These are phyloP conservation scores for Sicyos baderoa DNA, from an alignment of 306 rosid species.

Conservation along the genomic window DNA sequence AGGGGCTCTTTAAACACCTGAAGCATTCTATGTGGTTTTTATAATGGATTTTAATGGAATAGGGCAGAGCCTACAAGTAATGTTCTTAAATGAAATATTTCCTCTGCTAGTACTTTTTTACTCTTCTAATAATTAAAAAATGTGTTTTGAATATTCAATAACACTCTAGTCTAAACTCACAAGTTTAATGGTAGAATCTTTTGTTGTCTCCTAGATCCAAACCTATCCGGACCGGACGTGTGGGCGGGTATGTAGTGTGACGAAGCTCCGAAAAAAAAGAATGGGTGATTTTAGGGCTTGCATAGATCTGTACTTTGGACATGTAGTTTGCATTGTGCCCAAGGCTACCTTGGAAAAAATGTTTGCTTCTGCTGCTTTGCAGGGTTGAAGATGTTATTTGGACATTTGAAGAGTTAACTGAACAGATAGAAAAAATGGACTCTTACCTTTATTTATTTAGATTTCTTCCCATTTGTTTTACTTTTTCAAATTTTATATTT, in stretches of 20 bases:
- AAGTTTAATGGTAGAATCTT: no score
- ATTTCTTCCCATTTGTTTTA: neutral
- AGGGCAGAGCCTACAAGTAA: constrained; percentile 5
- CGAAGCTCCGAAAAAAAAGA: no score
- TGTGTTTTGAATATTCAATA: neutral
- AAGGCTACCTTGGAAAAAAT: neutral
- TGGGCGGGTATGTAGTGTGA: no score
- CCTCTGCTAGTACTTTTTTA: neutral
- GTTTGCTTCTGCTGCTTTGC: neutral
- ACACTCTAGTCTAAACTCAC: neutral
- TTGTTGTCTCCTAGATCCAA: no score
- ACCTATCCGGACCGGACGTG: no score
- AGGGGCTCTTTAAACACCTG: neutral
- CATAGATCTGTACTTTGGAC: neutral
- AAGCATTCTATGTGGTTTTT: constrained; percentile 21
- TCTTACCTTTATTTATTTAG: neutral
- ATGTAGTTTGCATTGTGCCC: constrained; percentile 5
- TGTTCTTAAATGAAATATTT: neutral
- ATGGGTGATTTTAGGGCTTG: neutral
- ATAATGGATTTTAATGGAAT: constrained; percentile 17
- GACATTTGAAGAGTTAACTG: constrained; percentile 8
- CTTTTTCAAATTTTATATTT: neutral
- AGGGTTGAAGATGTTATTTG: neutral
- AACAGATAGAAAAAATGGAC: neutral
- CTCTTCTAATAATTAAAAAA: neutral